Conservation (phyloP, 495 filamentous ascomycete genomes). For the Penicillium chermesinum region DNA sequence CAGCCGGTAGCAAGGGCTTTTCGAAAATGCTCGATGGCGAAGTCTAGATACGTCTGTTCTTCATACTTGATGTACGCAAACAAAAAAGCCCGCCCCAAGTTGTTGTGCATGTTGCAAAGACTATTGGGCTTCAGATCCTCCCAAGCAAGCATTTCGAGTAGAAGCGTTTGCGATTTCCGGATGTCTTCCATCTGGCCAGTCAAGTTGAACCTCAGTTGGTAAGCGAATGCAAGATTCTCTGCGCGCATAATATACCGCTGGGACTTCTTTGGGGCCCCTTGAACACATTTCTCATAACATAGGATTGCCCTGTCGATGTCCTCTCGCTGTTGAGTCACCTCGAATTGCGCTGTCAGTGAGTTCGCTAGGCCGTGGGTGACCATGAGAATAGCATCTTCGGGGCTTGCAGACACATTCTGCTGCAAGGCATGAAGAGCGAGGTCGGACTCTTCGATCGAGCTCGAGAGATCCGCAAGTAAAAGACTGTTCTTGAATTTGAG, state of each 20-base stretch:
- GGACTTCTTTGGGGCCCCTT: constrained; percentile 1
- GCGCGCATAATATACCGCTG: background rate
- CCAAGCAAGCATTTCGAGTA: constrained; percentile 3
- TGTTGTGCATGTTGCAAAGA: background rate
- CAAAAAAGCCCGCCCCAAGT: constrained; percentile 1
- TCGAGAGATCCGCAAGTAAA: background rate
- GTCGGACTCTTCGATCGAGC: background rate
- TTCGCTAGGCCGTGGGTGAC: constrained; percentile 3
- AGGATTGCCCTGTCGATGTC: constrained; percentile 5
- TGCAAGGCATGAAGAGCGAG: background rate
- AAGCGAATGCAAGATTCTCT: constrained; percentile 1
- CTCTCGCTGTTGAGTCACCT: constrained; percentile 4
- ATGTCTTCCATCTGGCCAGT: constrained; percentile 1
- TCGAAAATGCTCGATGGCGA: background rate
- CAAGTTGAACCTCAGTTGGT: constrained; percentile 1
- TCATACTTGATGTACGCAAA: constrained; percentile 1
- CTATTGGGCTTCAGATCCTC: background rate
- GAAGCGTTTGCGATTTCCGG: background rate
- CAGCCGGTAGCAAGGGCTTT: background rate
- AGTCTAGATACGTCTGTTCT: background rate
- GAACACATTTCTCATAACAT: constrained; percentile 1
- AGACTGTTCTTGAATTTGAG: constrained; percentile 2
- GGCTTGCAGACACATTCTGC: background rate
- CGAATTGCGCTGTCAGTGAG: constrained; percentile 3
- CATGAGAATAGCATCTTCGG: background rate